Evolutionary conservation across 106 monocot species (phyloP), one percentile per base, ranked within the genome.

Genomic region (Dactylorhiza incarnata): DNA sequence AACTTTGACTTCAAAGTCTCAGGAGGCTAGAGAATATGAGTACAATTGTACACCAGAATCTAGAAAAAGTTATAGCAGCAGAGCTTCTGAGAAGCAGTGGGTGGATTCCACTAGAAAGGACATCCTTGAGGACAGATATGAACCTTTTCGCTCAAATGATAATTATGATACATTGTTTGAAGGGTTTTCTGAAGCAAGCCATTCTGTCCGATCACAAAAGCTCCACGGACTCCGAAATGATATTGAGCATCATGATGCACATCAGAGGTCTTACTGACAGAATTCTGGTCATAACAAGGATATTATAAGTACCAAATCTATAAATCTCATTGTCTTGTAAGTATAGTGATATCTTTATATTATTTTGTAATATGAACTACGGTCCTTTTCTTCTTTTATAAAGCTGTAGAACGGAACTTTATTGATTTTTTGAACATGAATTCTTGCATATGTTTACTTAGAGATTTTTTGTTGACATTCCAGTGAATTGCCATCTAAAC

Each of bases 41-140:
- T n/a, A 73, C 73, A 45, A 74, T 73, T 45, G 74, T 71, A 61
- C 37, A 73, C 77, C 55, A 79, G 22, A 77, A 66, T 72, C 61
- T 50, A 74, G 45, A 78, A 78, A 61, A 69, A 75, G 61, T 71
- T 68, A 58, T 74, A 78, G 55, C 77, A n/a, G 20, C 4, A 80
- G 78, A 81, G 47, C 56, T 75, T 72, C 66, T 74, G 62, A 79
- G 16, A 74, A 29, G 5, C 54, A 48, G 68, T 81, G 68, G 20
- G 81, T 77, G 17, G 83, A 77, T 22, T 84, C 92, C 70, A 70
- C 76, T 63, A 70, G 52, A 8, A 53, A 77, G 10, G 51, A 79
- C 63, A 48, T 63, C 44, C 88, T 95, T 84, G 84, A 82, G 75
- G 92, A 95, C 75, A 90, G 95, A 82, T 92, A 90, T 66, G 74